Base-by-base conservation (phyloP, 106 monocot genomes). In the Iris macrosiphon region DNA sequence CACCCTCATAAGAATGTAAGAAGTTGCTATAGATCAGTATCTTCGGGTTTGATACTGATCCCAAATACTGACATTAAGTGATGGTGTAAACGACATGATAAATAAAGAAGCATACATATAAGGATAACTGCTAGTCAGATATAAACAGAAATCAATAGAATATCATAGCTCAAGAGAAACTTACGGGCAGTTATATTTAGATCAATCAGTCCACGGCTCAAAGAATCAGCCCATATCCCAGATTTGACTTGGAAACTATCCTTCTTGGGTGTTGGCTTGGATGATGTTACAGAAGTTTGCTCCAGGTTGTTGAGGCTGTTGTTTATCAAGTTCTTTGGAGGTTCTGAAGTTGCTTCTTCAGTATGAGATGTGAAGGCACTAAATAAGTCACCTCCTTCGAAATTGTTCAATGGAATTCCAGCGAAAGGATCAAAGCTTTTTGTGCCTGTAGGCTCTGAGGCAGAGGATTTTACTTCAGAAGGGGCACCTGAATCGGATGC, bases 141-240 rank as follows among this genome's bases (percentile, higher is more conserved):
- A n/a, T n/a, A n/a, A n/a, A n/a, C n/a, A n/a, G n/a, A n/a, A n/a
- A n/a, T n/a, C n/a, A n/a, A n/a, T n/a, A n/a, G n/a, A n/a, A n/a
- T 9, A 55, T 31, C 31, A 31, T 53, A 22, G 8, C 32, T 12
- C 16, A 21, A 31, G 16, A 71, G 68, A 64, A 63, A 82, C 95
- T 82, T 62, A 89, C 95, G 68, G 1, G 89, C 70, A 35, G 82
- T 70, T 62, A 95, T 82, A 67, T 89, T 85, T 10, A 95, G 54
- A 74, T 95, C 82, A 32, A 95, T 95, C 65, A 95, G 58, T 29
- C 95, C 89, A 60, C 89, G 89, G 35, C 79, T 95, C 54, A 95
- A 75, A 40, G 89, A 95, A 70, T 95, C 95, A 29, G 95, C 89
- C 95, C 95, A 95, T 54, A 95, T 86, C 24, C 82, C 89, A 50